Percentiles rank a stretch among this genome's conserved stretches.
Evolutionary conservation across 1,284 basidiomycete species (phyloP).

Genomic region (Ustilago bromivora): DNA sequence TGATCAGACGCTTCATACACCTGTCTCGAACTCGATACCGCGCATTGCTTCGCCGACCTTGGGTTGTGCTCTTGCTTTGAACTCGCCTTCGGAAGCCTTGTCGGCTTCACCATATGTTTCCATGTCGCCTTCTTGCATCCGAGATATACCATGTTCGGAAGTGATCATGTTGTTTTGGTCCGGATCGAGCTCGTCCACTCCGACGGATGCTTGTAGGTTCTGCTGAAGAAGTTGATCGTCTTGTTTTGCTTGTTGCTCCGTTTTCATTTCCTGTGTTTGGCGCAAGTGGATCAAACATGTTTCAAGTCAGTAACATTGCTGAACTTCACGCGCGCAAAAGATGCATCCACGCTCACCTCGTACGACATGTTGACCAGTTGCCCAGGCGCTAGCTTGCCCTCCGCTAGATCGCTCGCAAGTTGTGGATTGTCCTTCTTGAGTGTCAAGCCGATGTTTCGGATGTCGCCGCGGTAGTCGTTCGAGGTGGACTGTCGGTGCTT

Average conservation of each 20-base stretch:
- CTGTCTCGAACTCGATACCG: conserved; percentile 52
- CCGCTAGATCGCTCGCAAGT: conserved; percentile 28
- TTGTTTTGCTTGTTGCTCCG: conserved; percentile 31
- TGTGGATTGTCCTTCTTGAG: conserved; percentile 50
- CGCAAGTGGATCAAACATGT: not conserved
- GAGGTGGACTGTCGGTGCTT: conserved; percentile 36
- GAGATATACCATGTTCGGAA: conserved; percentile 30
- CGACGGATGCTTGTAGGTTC: conserved; percentile 36
- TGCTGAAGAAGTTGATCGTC: conserved; percentile 38
- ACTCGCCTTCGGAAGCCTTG: conserved; percentile 40
- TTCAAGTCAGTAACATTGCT: not conserved
- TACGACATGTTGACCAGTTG: conserved; percentile 36
- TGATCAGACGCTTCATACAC: conserved; percentile 7
- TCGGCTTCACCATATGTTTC: conserved; percentile 44
- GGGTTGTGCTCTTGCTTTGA: conserved; percentile 50
- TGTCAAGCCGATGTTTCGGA: conserved; percentile 40
- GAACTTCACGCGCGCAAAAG: no score
- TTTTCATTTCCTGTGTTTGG: conserved; percentile 34
- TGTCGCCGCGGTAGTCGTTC: conserved; percentile 44
- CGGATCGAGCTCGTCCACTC: conserved; percentile 40
- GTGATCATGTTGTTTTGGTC: conserved; percentile 20
- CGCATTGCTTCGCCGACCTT: conserved; percentile 53
- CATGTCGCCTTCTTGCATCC: conserved; percentile 32
- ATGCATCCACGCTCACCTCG: conserved; percentile 18
- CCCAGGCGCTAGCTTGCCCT: conserved; percentile 9